Percentiles rank a stretch among this genome's conserved stretches.
Evolutionary conservation across 495 filamentous ascomycete genomes (phyloP).

Genomic region (Durotheca rogersii): DNA sequence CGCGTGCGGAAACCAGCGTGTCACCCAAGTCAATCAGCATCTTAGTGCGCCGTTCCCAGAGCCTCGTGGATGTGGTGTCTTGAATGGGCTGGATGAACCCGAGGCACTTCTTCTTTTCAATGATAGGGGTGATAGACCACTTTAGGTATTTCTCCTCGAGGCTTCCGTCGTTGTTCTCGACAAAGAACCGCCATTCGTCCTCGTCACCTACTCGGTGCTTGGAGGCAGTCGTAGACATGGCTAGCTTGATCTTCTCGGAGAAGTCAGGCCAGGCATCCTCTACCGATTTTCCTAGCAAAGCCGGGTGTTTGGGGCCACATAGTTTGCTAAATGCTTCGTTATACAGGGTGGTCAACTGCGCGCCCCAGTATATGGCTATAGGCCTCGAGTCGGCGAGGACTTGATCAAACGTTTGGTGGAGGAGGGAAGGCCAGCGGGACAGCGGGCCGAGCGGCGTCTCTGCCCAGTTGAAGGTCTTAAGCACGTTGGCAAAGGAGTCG

Average conservation of each 20-base stretch:
- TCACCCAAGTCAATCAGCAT: slow-evolving; percentile 69
- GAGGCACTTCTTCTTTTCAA: slow-evolving; percentile 59
- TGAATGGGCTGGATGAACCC: slow-evolving; percentile 55
- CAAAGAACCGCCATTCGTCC: slow-evolving; percentile 68
- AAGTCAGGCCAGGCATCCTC: slow-evolving; percentile 65
- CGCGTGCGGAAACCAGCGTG: slow-evolving; percentile 62
- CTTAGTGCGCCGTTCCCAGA: slow-evolving; percentile 65
- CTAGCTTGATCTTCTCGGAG: slow-evolving; percentile 59
- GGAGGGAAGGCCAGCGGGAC: slow-evolving; percentile 60
- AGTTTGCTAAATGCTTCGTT: slow-evolving; percentile 70
- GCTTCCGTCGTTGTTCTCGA: slow-evolving; percentile 58
- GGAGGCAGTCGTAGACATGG: slow-evolving; percentile 57
- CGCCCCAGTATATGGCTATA: slow-evolving; percentile 72
- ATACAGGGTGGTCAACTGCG: slow-evolving; percentile 64
- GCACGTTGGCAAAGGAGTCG: slow-evolving; percentile 63
- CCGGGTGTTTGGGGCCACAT: slow-evolving; percentile 67
- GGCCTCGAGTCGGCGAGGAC: slow-evolving; percentile 72
- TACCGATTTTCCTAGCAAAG: slow-evolving; percentile 65
- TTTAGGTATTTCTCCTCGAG: slow-evolving; percentile 69
- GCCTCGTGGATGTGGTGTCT: slow-evolving; percentile 65
- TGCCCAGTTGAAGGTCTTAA: slow-evolving; percentile 65
- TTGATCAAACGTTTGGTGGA: slow-evolving; percentile 64
- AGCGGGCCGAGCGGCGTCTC: slow-evolving; percentile 65
- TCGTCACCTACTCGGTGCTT: slow-evolving; percentile 59
- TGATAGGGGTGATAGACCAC: slow-evolving; percentile 66